phyloP scores from a whole-genome alignment of 495 filamentous ascomycete genomes.

The Entonaema liquescens region DNA sequence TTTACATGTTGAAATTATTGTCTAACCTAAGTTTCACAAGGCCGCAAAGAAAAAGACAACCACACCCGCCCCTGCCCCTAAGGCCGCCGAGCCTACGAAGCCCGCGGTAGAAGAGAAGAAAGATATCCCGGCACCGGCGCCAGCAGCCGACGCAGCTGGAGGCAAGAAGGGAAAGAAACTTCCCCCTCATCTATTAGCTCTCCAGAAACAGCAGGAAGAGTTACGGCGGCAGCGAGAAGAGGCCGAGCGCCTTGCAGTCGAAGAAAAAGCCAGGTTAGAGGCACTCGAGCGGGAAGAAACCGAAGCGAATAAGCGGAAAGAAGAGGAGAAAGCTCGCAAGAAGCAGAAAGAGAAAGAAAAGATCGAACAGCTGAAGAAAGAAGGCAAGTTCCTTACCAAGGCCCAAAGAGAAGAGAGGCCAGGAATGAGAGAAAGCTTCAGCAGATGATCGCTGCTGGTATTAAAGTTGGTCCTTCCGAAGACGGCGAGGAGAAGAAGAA shows the following conservation, averaged over 20 bases:
- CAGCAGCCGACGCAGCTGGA: conserved; percentile 56
- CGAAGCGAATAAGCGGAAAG: conserved; percentile 61
- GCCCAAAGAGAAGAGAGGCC: conserved; percentile 86
- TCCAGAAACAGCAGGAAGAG: conserved; percentile 94
- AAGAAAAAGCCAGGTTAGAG: conserved; percentile 76
- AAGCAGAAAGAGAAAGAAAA: conserved; percentile 97
- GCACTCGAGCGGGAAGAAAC: conserved; percentile 70
- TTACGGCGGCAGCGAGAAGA: conserved; percentile 79
- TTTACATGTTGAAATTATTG: neutral
- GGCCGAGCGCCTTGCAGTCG: conserved; percentile 69
- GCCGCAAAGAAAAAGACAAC: conserved; percentile 75
- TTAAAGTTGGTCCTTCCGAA: conserved; percentile 79
- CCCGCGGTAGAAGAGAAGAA: conserved; percentile 58
- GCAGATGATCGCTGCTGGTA: conserved; percentile 92
- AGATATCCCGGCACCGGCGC: conserved; percentile 51
- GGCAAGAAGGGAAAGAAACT: conserved; percentile 92
- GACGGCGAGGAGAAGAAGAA: conserved; percentile 74
- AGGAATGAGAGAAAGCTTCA: conserved; percentile 85
- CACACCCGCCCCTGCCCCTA: conserved; percentile 54
- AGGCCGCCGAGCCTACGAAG: conserved; percentile 59
- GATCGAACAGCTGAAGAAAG: conserved; percentile 93
- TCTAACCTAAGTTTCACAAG: conserved; percentile 47
- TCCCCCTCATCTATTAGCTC: conserved; percentile 76
- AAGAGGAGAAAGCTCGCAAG: conserved; percentile 79
- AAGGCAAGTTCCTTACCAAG: conserved; percentile 94